These are phyloP conservation scores for Ophiocordyceps polyrhachis-furcata DNA, from an alignment of 2,329 filamentous ascomycete species.

Conservation along the genomic window DNA sequence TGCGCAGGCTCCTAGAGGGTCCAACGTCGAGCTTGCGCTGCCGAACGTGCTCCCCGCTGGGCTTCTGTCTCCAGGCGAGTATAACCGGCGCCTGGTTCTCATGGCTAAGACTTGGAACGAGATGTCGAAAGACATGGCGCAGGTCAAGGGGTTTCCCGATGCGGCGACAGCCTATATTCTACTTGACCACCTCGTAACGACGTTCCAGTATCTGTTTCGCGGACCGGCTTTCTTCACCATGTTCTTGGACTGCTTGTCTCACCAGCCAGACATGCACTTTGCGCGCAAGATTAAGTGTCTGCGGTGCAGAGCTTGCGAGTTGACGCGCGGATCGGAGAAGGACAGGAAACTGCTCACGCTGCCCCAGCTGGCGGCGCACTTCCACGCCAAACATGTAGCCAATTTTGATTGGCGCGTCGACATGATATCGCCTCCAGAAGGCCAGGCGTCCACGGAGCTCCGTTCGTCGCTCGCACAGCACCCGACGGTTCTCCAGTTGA, in stretches of 20 bases:
- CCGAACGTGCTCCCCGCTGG: too few relatives aligned
- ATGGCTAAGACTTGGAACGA: conserved; percentile 37
- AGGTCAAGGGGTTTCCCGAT: conserved; percentile 40
- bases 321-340: too few relatives aligned
- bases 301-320: conserved; percentile 33
- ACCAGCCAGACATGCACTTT: conserved; percentile 35
- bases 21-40: neutral
- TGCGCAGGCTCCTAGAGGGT: neutral
- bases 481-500: conserved; percentile 11
- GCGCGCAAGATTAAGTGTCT: conserved; percentile 35
- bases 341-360: conserved; percentile 16
- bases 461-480: conserved; percentile 3
- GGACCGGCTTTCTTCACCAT: conserved; percentile 36
- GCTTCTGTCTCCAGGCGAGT: conserved; percentile 4
- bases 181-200: conserved; percentile 41
- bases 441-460: neutral
- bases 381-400: conserved; percentile 24
- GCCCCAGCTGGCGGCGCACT: conserved; percentile 42
- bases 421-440: conserved; percentile 23
- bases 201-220: conserved; percentile 37
- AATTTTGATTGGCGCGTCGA: conserved; percentile 23
- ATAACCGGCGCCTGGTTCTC: conserved; percentile 28
- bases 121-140: conserved; percentile 42
- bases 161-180: conserved; percentile 44
- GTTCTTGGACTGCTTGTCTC: conserved; percentile 40